Percentiles rank a stretch among this genome's conserved stretches.
Conservation (phyloP, 108 stramenopile species). For the Cyclotella choctawhatcheeana region DNA sequence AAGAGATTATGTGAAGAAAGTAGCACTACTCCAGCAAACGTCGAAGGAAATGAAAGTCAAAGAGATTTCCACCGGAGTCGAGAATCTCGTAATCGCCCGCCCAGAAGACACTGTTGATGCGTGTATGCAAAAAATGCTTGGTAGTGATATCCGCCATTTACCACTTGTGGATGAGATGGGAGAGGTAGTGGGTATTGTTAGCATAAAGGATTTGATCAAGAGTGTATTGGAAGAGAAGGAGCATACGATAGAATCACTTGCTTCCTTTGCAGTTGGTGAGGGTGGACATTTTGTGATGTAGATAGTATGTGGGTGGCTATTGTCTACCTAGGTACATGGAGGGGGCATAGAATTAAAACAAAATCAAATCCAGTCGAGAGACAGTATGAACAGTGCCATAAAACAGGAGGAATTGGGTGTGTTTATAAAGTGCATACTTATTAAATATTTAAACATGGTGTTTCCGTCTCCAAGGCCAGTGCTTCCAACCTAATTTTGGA, state of each 20-base stretch:
- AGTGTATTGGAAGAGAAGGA: conserved; percentile 78
- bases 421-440: too few relatives aligned
- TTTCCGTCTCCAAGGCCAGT: conserved; percentile 61
- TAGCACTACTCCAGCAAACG: conserved; percentile 80
- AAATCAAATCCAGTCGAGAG: too few relatives aligned
- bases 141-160: conserved; percentile 89
- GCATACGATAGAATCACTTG: conserved; percentile 73
- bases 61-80: conserved; percentile 85
- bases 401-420: too few relatives aligned
- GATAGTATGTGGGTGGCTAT: too few relatives aligned
- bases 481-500: conserved; percentile 47
- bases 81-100: conserved; percentile 84
- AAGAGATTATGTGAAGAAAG: conserved; percentile 91
- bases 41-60: conserved; percentile 75
- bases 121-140: conserved; percentile 95
- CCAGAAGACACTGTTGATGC: conserved; percentile 80
- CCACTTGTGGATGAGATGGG: conserved; percentile 82
- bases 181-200: conserved; percentile 78
- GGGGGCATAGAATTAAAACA: not conserved
- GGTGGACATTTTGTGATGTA: conserved; percentile 78
- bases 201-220: conserved; percentile 88
- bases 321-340: not conserved
- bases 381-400: too few relatives aligned
- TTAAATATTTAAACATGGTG: too few relatives aligned
- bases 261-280: conserved; percentile 85